Conservation (phyloP, 441 rosid genomes). For the Croton laevigatus region DNA sequence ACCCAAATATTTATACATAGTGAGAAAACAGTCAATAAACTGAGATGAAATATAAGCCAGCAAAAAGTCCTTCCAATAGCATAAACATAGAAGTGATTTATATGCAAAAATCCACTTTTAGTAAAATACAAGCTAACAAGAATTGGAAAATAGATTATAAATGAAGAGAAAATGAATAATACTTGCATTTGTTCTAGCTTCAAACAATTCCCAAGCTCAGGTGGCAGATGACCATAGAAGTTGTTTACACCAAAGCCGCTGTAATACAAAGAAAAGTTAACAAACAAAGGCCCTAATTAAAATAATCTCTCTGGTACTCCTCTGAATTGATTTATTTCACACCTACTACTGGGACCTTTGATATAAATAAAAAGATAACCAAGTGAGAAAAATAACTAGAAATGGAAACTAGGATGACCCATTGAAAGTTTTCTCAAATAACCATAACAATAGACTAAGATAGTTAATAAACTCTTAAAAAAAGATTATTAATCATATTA, state of each 20-base stretch:
- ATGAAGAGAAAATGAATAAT: not conserved
- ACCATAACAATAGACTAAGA: too few relatives aligned
- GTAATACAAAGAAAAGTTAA: slow-evolving; percentile 18
- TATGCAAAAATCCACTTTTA: not conserved
- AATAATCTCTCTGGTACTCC: not conserved
- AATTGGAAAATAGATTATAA: not conserved
- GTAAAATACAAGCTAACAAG: not conserved
- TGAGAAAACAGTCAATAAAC: not conserved
- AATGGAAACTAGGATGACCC: too few relatives aligned
- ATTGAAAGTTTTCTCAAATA: too few relatives aligned
- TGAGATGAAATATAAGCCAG: not conserved
- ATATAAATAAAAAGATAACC: too few relatives aligned
- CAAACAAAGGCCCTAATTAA: not conserved
- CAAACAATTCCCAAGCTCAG: slow-evolving; percentile 53
- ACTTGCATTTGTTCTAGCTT: slow-evolving; percentile 56
- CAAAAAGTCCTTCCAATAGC: too few relatives aligned
- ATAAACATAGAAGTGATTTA: too few relatives aligned
- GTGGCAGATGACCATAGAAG: slow-evolving; percentile 64
- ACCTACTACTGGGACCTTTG: too few relatives aligned
- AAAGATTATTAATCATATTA: too few relatives aligned
- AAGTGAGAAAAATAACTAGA: too few relatives aligned
- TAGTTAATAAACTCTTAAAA: too few relatives aligned
- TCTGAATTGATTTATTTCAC: too few relatives aligned
- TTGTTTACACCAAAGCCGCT: slow-evolving; percentile 56
- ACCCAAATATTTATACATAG: not conserved